Evolutionary conservation across 2,329 filamentous ascomycete genomes (phyloP).

Genomic region (Pseudogymnoascus sp.): DNA sequence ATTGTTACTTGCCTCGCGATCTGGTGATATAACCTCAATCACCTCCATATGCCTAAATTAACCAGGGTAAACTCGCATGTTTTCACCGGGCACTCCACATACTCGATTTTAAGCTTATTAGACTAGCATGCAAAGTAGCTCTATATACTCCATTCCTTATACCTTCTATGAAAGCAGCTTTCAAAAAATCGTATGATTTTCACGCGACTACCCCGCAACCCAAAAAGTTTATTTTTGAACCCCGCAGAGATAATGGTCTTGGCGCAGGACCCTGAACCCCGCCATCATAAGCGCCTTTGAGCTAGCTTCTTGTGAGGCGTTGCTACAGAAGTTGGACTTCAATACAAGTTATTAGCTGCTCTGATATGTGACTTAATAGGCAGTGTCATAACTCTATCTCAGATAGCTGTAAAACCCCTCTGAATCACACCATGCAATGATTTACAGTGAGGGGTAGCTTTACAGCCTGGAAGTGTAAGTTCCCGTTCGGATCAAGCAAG

Average conservation of each 20-base stretch:
- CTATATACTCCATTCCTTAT: background rate
- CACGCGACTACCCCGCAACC: background rate
- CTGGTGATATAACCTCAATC: background rate
- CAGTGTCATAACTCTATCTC: background rate
- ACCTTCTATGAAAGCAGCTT: background rate
- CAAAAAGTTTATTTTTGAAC: background rate
- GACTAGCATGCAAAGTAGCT: too few species aligned
- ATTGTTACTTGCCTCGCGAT: background rate
- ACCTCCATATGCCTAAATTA: background rate
- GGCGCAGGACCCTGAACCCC: constrained; percentile 4
- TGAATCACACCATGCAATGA: background rate
- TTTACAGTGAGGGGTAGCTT: background rate
- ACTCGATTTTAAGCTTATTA: background rate
- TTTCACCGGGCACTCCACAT: background rate
- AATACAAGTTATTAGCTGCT: background rate
- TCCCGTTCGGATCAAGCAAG: background rate
- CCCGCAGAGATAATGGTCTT: background rate
- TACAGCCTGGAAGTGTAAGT: background rate
- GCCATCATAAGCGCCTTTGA: background rate
- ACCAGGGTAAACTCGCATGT: background rate
- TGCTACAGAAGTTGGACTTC: background rate
- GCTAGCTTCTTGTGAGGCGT: background rate
- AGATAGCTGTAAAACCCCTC: background rate
- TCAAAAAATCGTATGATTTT: background rate
- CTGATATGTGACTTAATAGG: background rate